Evolutionary conservation across 345 rosid species (phyloP).

Genomic region (Eutrema heterophyllum): DNA sequence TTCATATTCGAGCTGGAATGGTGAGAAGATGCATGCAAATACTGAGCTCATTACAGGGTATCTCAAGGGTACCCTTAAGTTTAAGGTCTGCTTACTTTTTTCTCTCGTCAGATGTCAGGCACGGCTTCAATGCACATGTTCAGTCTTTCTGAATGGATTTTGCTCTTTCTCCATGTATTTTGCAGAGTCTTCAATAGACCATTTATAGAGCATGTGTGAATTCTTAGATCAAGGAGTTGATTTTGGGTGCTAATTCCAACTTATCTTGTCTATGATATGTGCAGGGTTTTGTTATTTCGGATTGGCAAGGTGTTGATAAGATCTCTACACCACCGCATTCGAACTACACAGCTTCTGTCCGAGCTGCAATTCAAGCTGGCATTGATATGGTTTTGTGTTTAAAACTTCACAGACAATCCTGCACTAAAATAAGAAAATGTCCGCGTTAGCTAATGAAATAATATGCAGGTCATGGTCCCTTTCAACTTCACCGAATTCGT

Average conservation of each 20-base stretch:
- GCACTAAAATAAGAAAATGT: not conserved
- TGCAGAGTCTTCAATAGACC: not conserved
- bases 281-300: constrained; percentile 95
- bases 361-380: constrained; percentile 76
- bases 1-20: constrained; percentile 97
- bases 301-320: constrained; percentile 92
- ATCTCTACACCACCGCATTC: constrained; percentile 72
- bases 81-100: constrained; percentile 46
- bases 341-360: constrained; percentile 76
- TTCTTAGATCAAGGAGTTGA: not conserved
- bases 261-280: constrained; percentile 22
- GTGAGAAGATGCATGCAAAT: constrained; percentile 91
- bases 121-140: not conserved
- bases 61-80: constrained; percentile 75
- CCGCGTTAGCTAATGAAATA: not conserved
- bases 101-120: not conserved
- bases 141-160: constrained; percentile 5
- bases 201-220: not conserved
- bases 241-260: constrained; percentile 5
- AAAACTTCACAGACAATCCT: constrained; percentile 11
- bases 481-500: constrained; percentile 66
- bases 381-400: constrained; percentile 71
- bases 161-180: not conserved
- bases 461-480: constrained; percentile 84
- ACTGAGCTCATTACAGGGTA: constrained; percentile 63